Conservation (phyloP, 495 filamentous ascomycete species). For the Penicillium chermesinum region DNA sequence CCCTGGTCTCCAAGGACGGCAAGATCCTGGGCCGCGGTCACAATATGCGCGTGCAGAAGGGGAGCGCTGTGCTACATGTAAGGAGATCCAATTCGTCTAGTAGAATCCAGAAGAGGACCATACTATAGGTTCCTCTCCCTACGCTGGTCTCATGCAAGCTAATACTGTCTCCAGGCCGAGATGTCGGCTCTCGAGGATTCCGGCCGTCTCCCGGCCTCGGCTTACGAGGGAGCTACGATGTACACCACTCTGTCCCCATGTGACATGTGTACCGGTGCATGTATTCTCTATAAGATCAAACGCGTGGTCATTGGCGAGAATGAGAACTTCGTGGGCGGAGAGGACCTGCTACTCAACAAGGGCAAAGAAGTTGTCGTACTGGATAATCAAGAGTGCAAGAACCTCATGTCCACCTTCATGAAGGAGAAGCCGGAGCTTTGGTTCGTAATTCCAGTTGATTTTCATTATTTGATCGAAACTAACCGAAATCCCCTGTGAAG, state of each 20-base stretch:
- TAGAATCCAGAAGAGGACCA: background rate
- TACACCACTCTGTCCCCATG: constrained; percentile 85
- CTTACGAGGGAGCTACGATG: constrained; percentile 73
- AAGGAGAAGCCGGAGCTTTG: constrained; percentile 70
- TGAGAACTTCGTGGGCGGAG: constrained; percentile 70
- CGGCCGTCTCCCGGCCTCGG: constrained; percentile 65
- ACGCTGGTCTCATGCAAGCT: too few relatives aligned
- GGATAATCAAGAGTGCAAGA: constrained; percentile 61
- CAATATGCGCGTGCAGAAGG: constrained; percentile 76
- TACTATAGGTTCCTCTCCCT: background rate
- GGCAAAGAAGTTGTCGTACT: constrained; percentile 75
- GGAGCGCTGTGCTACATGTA: constrained; percentile 72
- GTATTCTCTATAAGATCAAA: constrained; percentile 71
- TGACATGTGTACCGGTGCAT: constrained; percentile 85
- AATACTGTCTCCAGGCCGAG: constrained; percentile 55
- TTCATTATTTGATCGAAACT: background rate
- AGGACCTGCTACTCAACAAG: constrained; percentile 63
- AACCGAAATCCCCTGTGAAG: constrained; percentile 33
- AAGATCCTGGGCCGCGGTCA: constrained; percentile 73
- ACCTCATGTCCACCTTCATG: constrained; percentile 74
- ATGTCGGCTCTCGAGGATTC: constrained; percentile 76
- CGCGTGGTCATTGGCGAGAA: constrained; percentile 86
- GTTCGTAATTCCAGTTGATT: constrained; percentile 40
- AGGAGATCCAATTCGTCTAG: constrained; percentile 14
- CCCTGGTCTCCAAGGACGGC: constrained; percentile 64